Evolutionary conservation across 2,329 filamentous ascomycete species (phyloP).

Genomic region (Neopestalotiopsis sp.): DNA sequence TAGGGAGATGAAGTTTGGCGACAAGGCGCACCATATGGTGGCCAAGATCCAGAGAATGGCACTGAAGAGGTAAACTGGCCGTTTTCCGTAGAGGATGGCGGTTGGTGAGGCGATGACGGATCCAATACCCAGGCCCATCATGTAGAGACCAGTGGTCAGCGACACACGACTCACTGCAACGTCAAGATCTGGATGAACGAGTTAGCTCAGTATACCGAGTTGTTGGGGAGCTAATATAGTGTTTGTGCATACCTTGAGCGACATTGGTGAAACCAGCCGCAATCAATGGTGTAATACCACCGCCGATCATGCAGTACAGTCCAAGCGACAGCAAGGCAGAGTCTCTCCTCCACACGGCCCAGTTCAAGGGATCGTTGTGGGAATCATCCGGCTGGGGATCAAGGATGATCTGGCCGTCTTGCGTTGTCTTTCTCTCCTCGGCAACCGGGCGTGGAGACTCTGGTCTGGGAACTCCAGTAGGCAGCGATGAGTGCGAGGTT

Average conservation of each 20-base stretch:
- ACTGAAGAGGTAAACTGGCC: constrained; percentile 84
- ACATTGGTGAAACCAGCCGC: constrained; percentile 90
- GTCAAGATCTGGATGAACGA: constrained; percentile 48
- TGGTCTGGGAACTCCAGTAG: constrained; percentile 43
- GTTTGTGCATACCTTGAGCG: constrained; percentile 50
- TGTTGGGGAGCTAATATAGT: constrained; percentile 35
- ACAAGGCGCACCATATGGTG: constrained; percentile 84
- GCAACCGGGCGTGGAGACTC: constrained; percentile 35
- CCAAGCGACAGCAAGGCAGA: constrained; percentile 80
- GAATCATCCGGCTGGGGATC: constrained; percentile 93
- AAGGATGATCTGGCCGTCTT: constrained; percentile 82
- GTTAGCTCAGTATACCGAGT: constrained; percentile 21
- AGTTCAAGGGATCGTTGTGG: constrained; percentile 90
- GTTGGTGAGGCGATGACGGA: constrained; percentile 86
- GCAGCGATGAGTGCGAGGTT: constrained; percentile 63
- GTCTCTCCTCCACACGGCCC: constrained; percentile 83
- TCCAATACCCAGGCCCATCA: constrained; percentile 89
- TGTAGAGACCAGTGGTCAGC: constrained; percentile 88
- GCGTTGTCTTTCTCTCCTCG: constrained; percentile 72
- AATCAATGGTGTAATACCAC: constrained; percentile 88
- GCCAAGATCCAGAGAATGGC: constrained; percentile 78
- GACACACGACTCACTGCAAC: constrained; percentile 77
- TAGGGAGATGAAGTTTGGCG: constrained; percentile 79
- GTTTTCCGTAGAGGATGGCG: constrained; percentile 88
- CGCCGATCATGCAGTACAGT: constrained; percentile 91